These are phyloP conservation scores for Apium graveolens DNA, from an alignment of 129 eudicot genomes.

Conservation along the genomic window DNA sequence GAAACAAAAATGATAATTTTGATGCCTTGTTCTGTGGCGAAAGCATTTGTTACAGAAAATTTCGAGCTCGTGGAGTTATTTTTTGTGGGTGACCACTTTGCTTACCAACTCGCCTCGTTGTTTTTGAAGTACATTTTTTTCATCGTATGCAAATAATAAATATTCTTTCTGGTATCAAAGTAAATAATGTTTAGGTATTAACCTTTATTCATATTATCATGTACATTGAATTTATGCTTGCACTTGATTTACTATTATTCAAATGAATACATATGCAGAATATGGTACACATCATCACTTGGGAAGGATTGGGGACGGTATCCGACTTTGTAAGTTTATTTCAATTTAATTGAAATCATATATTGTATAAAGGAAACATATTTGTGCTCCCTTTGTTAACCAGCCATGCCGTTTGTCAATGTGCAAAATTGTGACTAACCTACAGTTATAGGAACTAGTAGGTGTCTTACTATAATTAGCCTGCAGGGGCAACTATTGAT, in stretches of 20 bases:
- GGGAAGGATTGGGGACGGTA: conserved; percentile 88
- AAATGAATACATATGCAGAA: conserved; percentile 38
- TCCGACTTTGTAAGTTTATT: conserved; percentile 69
- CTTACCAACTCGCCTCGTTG: neutral
- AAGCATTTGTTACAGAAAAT: no score
- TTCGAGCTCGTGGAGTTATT: no score
- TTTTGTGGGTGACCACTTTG: neutral
- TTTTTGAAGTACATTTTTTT: neutral
- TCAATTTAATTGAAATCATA: neutral
- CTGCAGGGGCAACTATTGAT: conserved; percentile 84
- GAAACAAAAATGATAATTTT: no score
- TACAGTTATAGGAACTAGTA: neutral
- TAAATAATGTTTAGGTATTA: no score
- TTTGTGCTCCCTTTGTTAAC: neutral
- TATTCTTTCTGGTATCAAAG: neutral
- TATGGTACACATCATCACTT: conserved; percentile 66
- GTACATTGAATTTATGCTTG: neutral
- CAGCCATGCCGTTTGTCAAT: neutral
- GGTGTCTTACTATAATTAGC: conserved; percentile 9
- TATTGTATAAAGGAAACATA: neutral
- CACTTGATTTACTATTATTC: conserved; percentile 6
- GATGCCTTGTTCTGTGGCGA: no score
- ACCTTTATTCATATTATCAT: neutral
- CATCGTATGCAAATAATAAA: neutral
- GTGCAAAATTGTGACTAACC: neutral